Base-by-base conservation (phyloP, 2,329 filamentous ascomycete species). In the Xylariales sp. region DNA sequence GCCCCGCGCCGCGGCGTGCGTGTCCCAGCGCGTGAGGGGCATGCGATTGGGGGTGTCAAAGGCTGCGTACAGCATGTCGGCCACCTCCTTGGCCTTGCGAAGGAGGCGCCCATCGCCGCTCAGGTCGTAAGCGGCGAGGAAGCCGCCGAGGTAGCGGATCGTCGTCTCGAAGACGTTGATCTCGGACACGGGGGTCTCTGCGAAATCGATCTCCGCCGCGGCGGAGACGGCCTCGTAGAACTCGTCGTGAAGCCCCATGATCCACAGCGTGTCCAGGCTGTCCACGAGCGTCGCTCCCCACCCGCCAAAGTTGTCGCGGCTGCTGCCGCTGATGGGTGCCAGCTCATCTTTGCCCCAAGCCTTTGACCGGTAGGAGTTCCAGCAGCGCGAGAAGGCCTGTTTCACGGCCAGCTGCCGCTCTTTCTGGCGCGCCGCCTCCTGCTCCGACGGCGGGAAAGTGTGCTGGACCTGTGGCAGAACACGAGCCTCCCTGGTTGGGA, bases 211-310 rank as follows among this genome's bases (percentile, higher is more conserved):
- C 10, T 64, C 64, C 18, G 56, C 58, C 3, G 72, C 63, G 3
- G 70, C 74, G 23, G 60, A 57, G 3, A 72, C 67, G 4, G 78
- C 76, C 15, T 67, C 54, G 34, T 69, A 58, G 46, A 83, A 81
- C 21, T 83, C 78, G 1, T 70, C 61, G 18, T 66, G 57, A 28
- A 81, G 55, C 6, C 60, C 76, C 76, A 82, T 78, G 32, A 83
- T 80, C 65, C 69, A 74, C 3, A 83, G 66, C 0, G 77, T 79
- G 42, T 81, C 77, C 36, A 83, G 63, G 0, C 69, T 60, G 50
- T 83, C 78, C 16, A 83, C 69, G 32, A 82, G 54, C 0, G 77
- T 80, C 3, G 76, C 77, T 1, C 66, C 76, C 67, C 74, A 78
- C n/a, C 70, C 69, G 10, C 72, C 70, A 48, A 76, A 76, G 0